These are phyloP conservation scores for Zymoseptoria passerinii DNA, from an alignment of 2,329 filamentous ascomycete species.

Conservation along the genomic window DNA sequence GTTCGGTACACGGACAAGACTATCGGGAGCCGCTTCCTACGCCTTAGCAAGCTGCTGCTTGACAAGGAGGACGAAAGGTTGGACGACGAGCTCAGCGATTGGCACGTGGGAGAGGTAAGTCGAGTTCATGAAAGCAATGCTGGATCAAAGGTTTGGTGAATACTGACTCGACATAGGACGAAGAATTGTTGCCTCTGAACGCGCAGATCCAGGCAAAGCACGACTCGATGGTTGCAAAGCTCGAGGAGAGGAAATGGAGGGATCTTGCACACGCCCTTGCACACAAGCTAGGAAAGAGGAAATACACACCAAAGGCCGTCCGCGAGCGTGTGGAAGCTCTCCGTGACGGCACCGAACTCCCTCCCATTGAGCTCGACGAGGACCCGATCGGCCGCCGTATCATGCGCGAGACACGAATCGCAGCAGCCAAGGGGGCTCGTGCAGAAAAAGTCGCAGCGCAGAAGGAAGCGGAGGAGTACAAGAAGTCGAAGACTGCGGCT, in stretches of 20 bases:
- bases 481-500: constrained; percentile 9
- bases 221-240: constrained; percentile 32
- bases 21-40: constrained; percentile 40
- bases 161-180: constrained; percentile 32
- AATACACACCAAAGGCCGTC: constrained; percentile 42
- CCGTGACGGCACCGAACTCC: constrained; percentile 36
- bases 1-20: constrained; percentile 40
- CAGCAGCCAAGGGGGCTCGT: constrained; percentile 20
- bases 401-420: constrained; percentile 26
- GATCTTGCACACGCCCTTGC: constrained; percentile 31
- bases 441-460: constrained; percentile 12
- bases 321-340: constrained; percentile 36
- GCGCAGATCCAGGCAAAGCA: constrained; percentile 37
- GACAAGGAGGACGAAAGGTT: constrained; percentile 39
- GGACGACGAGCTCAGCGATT: constrained; percentile 41
- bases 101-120: constrained; percentile 42
- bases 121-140: no score
- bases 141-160: background rate
- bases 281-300: constrained; percentile 28
- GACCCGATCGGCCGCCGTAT: constrained; percentile 32
- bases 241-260: constrained; percentile 38
- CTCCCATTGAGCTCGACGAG: constrained; percentile 37
- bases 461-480: constrained; percentile 12
- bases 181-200: constrained; percentile 35
- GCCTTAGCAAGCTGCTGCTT: constrained; percentile 37